Percentiles rank a stretch among this genome's conserved stretches.
Conservation (phyloP, 2,329 filamentous ascomycete species). For the Epichloe gansuensis region DNA sequence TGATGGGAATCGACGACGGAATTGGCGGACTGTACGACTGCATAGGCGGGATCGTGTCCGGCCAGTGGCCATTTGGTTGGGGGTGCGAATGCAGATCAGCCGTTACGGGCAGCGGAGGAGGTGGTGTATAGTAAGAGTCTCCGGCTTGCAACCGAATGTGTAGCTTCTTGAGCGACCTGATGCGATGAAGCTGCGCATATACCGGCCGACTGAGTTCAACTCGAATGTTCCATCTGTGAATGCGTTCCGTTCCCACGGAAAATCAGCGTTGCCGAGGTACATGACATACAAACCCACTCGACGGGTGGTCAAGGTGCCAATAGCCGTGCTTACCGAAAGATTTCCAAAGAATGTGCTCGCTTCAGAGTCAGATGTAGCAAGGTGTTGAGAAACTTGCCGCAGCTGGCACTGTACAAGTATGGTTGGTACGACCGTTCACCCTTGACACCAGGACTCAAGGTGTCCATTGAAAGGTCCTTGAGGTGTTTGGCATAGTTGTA, state of each 20-base stretch:
- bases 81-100: constrained; percentile 17
- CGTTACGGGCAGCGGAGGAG: constrained; percentile 32
- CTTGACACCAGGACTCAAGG: constrained; percentile 37
- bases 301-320: neutral
- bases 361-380: constrained; percentile 44
- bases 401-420: constrained; percentile 42
- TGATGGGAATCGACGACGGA: constrained; percentile 9
- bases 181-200: constrained; percentile 43
- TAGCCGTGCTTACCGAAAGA: constrained; percentile 34
- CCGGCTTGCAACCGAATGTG: constrained; percentile 48
- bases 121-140: constrained; percentile 39
- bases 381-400: constrained; percentile 53
- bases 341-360: constrained; percentile 42
- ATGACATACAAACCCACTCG: neutral
- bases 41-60: constrained; percentile 13
- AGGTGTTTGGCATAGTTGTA: constrained; percentile 51
- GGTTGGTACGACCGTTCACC: constrained; percentile 41
- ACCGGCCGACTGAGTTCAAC: constrained; percentile 49
- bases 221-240: constrained; percentile 47
- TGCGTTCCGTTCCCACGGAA: neutral
- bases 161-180: constrained; percentile 38
- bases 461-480: constrained; percentile 43
- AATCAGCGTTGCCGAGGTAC: constrained; percentile 1
- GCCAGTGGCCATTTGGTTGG: constrained; percentile 22
- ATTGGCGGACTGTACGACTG: constrained; percentile 9